Evolutionary conservation across 768 basidiomycete genomes (phyloP).

Genomic region (Pleurotus tuoliensis): DNA sequence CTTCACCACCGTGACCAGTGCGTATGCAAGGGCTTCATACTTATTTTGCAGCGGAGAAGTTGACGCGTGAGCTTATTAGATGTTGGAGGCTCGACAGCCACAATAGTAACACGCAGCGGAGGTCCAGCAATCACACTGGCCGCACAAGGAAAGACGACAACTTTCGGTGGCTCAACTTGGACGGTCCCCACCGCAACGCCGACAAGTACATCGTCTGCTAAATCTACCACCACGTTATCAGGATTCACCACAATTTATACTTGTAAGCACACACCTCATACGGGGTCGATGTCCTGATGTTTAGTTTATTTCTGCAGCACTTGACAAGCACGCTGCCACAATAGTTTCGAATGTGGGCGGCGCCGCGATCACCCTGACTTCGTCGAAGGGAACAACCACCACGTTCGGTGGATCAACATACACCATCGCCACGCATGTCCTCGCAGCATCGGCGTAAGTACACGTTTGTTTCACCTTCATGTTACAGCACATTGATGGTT

Average conservation of each 20-base stretch:
- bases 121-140: constrained; percentile 9
- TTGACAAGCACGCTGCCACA: constrained; percentile 4
- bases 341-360: constrained; percentile 5
- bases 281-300: too few species aligned
- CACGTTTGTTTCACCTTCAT: background rate
- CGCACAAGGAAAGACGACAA: constrained; percentile 8
- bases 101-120: constrained; percentile 8
- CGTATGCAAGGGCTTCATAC: background rate
- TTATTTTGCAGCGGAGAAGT: background rate
- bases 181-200: background rate
- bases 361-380: constrained; percentile 7
- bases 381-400: constrained; percentile 2
- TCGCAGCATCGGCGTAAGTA: constrained; percentile 3
- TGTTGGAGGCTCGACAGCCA: constrained; percentile 4
- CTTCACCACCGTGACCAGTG: constrained; percentile 3
- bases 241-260: constrained; percentile 5
- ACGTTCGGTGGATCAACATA: constrained; percentile 6
- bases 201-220: background rate
- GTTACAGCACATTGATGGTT: background rate
- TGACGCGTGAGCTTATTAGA: background rate
- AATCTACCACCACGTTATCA: background rate
- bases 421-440: constrained; percentile 1
- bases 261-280: background rate
- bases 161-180: constrained; percentile 9
- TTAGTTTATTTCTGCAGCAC: background rate